Base-by-base conservation (phyloP, 2,329 filamentous ascomycete species). In the Cladobotryum protrusum region DNA sequence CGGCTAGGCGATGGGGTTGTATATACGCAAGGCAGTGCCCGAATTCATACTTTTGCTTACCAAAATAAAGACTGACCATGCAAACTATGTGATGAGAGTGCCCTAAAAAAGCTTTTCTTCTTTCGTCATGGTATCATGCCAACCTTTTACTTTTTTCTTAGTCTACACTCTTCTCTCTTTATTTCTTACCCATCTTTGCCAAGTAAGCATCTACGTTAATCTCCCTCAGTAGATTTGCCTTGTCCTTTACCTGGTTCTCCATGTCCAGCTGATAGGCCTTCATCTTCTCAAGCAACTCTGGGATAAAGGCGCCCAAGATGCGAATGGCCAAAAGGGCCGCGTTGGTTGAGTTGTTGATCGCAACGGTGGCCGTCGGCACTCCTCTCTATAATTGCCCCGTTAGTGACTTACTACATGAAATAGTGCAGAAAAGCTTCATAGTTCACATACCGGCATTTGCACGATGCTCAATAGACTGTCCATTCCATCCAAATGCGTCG, bases 271-370 rank as follows among this genome's bases (percentile, higher is more conserved):
- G 79, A 62, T 87, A 89, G 15, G 73, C 68, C 54, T 74, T 75
- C 71, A 87, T 73, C 57, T 75, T 74, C 52, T 76, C 67, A 45
- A 73, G 68, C n/a, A 86, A 72, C n/a, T 69, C 72, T 13, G 70
- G 67, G 50, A 85, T 77, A 35, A 70, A 73, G 3, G 78, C 67
- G 3, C 83, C 84, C 3, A 90, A 65, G 33, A 89, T 85, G 15
- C 85, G 73, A 17, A 85, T 77, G 0, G 86, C 86, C n/a, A 89
- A 69, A 15, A 89, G 72, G 0, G 82, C 86, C 0, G 87, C 87
- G 59, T 90, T 91, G 49, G 85, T 85, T 19, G 83, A 86, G 69
- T 90, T 90, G 67, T 89, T 88, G 65, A 90, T 89, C 11, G 82
- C 86, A 3, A 91, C 85, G 0, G 86, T 89, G 5, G 86, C 86